These are phyloP conservation scores for Bombardia bombarda DNA, from an alignment of 495 filamentous ascomycete species.

Conservation along the genomic window DNA sequence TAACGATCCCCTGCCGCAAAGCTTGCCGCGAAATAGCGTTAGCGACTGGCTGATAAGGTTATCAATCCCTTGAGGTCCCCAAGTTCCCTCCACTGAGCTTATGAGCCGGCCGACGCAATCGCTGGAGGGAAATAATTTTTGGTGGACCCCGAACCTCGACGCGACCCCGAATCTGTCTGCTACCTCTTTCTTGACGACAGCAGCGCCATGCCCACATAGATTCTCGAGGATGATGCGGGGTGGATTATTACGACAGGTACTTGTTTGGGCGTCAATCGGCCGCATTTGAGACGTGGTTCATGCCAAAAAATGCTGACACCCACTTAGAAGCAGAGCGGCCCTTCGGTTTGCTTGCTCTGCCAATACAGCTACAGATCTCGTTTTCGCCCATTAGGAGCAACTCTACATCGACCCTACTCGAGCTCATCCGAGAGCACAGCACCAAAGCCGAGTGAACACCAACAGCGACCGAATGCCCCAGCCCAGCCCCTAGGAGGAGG, in stretches of 20 bases:
- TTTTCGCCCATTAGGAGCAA: neutral
- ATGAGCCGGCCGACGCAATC: too few species aligned
- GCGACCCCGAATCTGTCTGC: too few species aligned
- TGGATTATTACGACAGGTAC: slow-evolving; percentile 27
- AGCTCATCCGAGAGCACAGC: neutral
- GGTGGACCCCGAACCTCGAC: too few species aligned
- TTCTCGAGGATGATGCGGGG: slow-evolving; percentile 22
- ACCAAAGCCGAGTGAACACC: neutral
- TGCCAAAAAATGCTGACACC: neutral
- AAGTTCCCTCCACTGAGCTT: too few species aligned
- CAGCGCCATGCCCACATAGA: slow-evolving; percentile 18
- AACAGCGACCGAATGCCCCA: neutral
- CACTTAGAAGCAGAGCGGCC: slow-evolving; percentile 4
- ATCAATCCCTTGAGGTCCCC: too few species aligned
- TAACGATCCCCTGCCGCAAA: too few species aligned
- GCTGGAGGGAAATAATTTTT: too few species aligned
- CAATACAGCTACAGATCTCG: slow-evolving; percentile 9
- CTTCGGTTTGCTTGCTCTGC: slow-evolving; percentile 20
- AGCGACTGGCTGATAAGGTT: too few species aligned
- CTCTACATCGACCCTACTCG: neutral
- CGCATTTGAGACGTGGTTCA: neutral
- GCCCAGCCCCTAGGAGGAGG: neutral
- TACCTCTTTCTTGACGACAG: slow-evolving; percentile 1
- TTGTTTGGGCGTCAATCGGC: neutral
- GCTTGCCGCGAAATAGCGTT: too few species aligned